These are phyloP conservation scores for Dendrobium nobile DNA, from an alignment of 106 monocot genomes.

Conservation along the genomic window DNA sequence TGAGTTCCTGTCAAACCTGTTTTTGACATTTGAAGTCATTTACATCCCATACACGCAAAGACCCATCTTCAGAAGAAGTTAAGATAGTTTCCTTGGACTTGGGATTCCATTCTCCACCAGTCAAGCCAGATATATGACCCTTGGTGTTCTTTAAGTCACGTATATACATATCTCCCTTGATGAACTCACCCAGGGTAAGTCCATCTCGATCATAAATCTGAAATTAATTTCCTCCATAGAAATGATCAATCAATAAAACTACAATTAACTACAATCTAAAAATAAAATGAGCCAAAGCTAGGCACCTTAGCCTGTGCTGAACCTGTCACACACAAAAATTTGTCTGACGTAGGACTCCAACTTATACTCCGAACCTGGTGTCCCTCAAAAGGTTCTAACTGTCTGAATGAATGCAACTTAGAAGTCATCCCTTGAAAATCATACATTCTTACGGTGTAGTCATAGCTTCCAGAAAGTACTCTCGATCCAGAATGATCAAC, in stretches of 20 bases:
- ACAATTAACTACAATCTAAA: background rate
- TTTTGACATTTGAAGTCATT: conserved; percentile 87
- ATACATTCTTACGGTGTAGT: conserved; percentile 96
- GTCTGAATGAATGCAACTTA: conserved; percentile 91
- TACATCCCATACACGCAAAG: conserved; percentile 97
- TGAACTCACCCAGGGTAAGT: conserved; percentile 87
- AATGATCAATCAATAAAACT: conserved; percentile 2
- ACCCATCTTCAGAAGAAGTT: conserved; percentile 98
- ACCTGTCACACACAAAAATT: conserved; percentile 85
- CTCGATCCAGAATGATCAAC: conserved; percentile 98
- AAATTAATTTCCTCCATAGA: conserved; percentile 14
- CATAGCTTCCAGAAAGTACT: conserved; percentile 93
- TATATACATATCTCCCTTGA: conserved; percentile 99
- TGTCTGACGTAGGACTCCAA: conserved; percentile 92
- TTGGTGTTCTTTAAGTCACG: conserved; percentile 98
- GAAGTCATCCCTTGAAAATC: conserved; percentile 99
- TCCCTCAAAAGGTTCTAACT: conserved; percentile 89
- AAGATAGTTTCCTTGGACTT: conserved; percentile 83
- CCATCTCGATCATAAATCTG: conserved; percentile 99
- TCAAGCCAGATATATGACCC: conserved; percentile 94
- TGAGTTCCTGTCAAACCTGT: conserved; percentile 44
- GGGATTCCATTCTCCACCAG: conserved; percentile 96
- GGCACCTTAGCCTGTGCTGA: conserved; percentile 96
- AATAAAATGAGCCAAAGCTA: background rate
- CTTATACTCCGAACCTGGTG: conserved; percentile 96